These are phyloP conservation scores for Borovskyia barvae DNA, from an alignment of 208 protist genomes.

Conservation along the genomic window DNA sequence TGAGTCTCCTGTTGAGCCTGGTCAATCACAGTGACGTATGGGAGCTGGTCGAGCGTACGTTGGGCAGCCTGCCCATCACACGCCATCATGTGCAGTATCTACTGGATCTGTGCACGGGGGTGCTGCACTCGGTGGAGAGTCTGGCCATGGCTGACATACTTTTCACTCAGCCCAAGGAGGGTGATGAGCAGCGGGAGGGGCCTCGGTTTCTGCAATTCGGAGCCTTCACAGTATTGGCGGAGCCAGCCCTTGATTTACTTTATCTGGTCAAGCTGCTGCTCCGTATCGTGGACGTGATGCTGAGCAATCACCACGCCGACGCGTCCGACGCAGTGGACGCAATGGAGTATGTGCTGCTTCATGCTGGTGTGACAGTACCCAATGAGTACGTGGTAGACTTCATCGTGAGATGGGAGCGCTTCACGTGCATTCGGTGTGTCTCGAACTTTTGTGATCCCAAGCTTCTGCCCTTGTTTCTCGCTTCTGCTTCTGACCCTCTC, in stretches of 20 bases:
- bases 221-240: conserved; percentile 26
- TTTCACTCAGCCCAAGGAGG: conserved; percentile 4
- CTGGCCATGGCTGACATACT: conserved; percentile 14
- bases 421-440: conserved; percentile 28
- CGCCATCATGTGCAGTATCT: conserved; percentile 40
- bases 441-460: conserved; percentile 26
- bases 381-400: conserved; percentile 30
- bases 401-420: conserved; percentile 24
- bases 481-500: background rate
- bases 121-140: conserved; percentile 27
- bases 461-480: conserved; percentile 33
- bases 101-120: conserved; percentile 54
- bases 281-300: conserved; percentile 18
- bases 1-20: conserved; percentile 48
- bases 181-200: conserved; percentile 2
- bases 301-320: conserved; percentile 13
- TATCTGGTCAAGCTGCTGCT: conserved; percentile 45
- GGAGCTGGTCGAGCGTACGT: conserved; percentile 40
- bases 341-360: conserved; percentile 29
- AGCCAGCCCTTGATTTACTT: conserved; percentile 42
- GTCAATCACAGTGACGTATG: conserved; percentile 72
- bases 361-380: conserved; percentile 27
- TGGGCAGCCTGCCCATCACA: conserved; percentile 21
- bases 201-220: conserved; percentile 22
- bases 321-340: conserved; percentile 21